Conservation (phyloP, 106 monocot species). For the Apostasia shenzhenica region DNA sequence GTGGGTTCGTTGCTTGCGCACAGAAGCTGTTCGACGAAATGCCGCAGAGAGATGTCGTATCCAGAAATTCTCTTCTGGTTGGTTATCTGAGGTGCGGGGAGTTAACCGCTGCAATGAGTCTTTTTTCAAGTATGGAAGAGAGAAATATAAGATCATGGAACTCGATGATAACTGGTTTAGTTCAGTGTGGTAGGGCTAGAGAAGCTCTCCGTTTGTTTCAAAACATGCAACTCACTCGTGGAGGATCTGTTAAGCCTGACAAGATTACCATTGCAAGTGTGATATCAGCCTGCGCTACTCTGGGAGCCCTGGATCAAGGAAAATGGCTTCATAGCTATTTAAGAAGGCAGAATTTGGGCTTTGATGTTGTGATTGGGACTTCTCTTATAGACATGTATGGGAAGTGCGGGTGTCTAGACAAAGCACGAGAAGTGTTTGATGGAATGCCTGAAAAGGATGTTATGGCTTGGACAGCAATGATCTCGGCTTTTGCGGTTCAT, state of each 20-base stretch:
- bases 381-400: conserved; percentile 48
- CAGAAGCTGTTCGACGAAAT: conserved; percentile 33
- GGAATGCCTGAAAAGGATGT: conserved; percentile 29
- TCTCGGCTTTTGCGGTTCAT: conserved; percentile 25
- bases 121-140: conserved; percentile 27
- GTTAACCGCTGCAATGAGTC: conserved; percentile 16
- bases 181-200: conserved; percentile 22
- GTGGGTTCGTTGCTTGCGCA: conserved; percentile 11
- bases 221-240: conserved; percentile 10
- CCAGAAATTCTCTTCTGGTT: conserved; percentile 39
- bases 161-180: conserved; percentile 36
- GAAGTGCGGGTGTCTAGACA: conserved; percentile 38
- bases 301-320: conserved; percentile 51
- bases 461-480: conserved; percentile 45
- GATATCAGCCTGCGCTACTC: conserved; percentile 26
- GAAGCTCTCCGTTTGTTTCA: conserved; percentile 36
- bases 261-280: conserved; percentile 33
- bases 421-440: conserved; percentile 27
- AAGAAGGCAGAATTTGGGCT: conserved; percentile 19
- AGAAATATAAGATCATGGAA: conserved; percentile 46
- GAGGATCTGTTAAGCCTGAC: conserved; percentile 17
- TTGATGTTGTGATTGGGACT: conserved; percentile 31
- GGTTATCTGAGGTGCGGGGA: conserved; percentile 48
- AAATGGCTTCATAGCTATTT: conserved; percentile 38
- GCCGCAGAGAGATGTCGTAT: conserved; percentile 22